Conservation (phyloP, 2,329 filamentous ascomycete species). For the Calonectria crousiana region DNA sequence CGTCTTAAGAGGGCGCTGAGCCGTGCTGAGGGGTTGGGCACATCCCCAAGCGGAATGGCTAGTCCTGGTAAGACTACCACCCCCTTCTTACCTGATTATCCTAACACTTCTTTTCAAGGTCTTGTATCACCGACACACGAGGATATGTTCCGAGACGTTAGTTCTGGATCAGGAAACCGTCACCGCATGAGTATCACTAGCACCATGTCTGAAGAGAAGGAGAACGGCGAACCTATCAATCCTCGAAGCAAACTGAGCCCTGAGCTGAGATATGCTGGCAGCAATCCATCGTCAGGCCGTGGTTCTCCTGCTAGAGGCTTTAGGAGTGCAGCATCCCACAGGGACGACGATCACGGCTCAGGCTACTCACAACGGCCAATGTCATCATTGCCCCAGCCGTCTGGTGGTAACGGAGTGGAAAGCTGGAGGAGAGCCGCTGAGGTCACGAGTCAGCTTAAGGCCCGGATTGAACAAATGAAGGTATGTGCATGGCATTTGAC, state of each 20-base stretch:
- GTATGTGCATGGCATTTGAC: slow-evolving; percentile 50
- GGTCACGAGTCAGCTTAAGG: slow-evolving; percentile 97
- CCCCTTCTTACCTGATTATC: not conserved
- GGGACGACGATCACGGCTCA: slow-evolving; percentile 51
- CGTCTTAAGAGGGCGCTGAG: slow-evolving; percentile 89
- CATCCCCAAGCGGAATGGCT: slow-evolving; percentile 49
- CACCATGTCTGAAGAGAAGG: slow-evolving; percentile 80
- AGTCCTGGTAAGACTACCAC: slow-evolving; percentile 49
- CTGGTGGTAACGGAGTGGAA: slow-evolving; percentile 63
- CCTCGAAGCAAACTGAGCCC: slow-evolving; percentile 66
- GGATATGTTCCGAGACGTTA: slow-evolving; percentile 70
- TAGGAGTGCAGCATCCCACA: slow-evolving; percentile 51
- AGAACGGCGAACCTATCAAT: slow-evolving; percentile 71
- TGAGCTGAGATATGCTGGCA: slow-evolving; percentile 65
- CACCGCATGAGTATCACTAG: slow-evolving; percentile 74
- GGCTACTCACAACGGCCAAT: slow-evolving; percentile 48
- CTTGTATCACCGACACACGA: slow-evolving; percentile 67
- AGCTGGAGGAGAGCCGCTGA: slow-evolving; percentile 98
- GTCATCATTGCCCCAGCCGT: slow-evolving; percentile 52
- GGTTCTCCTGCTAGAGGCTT: slow-evolving; percentile 71
- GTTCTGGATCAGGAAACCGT: slow-evolving; percentile 53
- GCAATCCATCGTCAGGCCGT: slow-evolving; percentile 65
- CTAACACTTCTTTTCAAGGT: slow-evolving; percentile 41
- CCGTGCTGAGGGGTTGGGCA: slow-evolving; percentile 66
- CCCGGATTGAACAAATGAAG: slow-evolving; percentile 99